Conservation (phyloP, 345 rosid species). For the Punica granatum region DNA sequence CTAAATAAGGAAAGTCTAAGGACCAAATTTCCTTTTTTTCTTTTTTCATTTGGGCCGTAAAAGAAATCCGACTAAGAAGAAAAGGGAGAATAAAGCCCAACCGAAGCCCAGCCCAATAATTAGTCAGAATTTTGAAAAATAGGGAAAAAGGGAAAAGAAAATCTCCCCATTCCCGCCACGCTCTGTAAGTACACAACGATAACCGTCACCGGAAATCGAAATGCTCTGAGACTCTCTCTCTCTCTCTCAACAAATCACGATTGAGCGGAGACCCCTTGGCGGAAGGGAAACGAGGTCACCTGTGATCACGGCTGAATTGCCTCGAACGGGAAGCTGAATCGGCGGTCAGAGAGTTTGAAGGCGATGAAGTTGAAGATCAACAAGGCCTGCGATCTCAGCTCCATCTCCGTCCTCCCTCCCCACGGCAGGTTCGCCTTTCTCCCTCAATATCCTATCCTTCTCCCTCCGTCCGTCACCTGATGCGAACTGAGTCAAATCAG, state of each 20-base stretch:
- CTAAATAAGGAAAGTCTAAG: no score
- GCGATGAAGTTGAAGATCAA: constrained; percentile 88
- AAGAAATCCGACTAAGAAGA: no score
- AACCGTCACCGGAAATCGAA: no score
- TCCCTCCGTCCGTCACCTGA: constrained; percentile 4
- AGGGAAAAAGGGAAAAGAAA: not conserved
- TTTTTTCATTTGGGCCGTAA: no score
- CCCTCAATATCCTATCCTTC: not conserved
- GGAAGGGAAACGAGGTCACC: no score
- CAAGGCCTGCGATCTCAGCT: constrained; percentile 78
- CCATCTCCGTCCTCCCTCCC: constrained; percentile 87
- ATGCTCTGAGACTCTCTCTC: not conserved
- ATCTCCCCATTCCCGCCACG: not conserved
- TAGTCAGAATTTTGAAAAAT: not conserved
- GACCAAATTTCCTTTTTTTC: no score
- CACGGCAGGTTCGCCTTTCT: constrained; percentile 45
- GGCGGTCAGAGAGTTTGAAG: not conserved
- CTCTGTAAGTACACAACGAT: not conserved
- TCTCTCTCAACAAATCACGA: not conserved
- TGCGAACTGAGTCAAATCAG: not conserved
- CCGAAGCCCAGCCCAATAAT: not conserved
- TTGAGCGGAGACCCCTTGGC: no score
- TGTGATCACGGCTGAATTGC: not conserved
- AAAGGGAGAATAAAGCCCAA: no score
- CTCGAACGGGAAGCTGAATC: not conserved